Evolutionary conservation across 495 filamentous ascomycete species (phyloP).

Genomic region (Stereocaulon alpinum): DNA sequence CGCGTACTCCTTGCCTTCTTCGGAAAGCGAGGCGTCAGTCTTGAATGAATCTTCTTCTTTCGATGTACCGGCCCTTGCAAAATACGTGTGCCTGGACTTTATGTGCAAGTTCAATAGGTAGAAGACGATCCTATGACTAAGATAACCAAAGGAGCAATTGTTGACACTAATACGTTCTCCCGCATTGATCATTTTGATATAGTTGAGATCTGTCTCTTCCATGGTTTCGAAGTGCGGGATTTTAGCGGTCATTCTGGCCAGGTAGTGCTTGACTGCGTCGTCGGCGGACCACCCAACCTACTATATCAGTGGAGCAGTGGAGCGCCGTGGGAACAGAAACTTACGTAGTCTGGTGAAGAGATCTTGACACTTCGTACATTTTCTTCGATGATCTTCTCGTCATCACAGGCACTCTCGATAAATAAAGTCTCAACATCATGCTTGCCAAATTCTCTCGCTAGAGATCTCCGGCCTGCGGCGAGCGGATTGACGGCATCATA

Average conservation of each 20-base stretch:
- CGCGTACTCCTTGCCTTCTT: conserved; percentile 76
- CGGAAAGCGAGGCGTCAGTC: conserved; percentile 71
- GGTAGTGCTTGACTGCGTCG: conserved; percentile 84
- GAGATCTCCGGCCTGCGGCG: conserved; percentile 65
- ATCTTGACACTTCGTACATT: conserved; percentile 98
- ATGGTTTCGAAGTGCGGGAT: conserved; percentile 97
- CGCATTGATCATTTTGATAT: conserved; percentile 99
- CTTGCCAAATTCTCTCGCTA: conserved; percentile 93
- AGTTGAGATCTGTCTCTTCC: conserved; percentile 87
- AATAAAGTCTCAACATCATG: conserved; percentile 95
- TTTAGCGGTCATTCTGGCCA: conserved; percentile 76
- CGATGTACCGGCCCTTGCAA: conserved; percentile 67
- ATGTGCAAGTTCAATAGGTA: conserved; percentile 97
- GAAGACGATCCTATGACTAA: conserved; percentile 89
- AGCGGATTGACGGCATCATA: conserved; percentile 98
- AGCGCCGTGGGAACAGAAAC: conserved; percentile 22
- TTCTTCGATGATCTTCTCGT: conserved; percentile 88
- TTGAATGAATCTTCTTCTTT: conserved; percentile 81
- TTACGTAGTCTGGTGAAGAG: conserved; percentile 66
- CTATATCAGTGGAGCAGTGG: conserved; percentile 42
- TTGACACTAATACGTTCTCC: conserved; percentile 88
- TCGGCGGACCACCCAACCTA: conserved; percentile 71
- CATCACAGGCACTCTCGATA: conserved; percentile 89
- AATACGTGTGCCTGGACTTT: conserved; percentile 87
- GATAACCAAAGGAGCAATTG: conserved; percentile 89